These are phyloP conservation scores for Trametes coccinea DNA, from an alignment of 768 basidiomycete species.

Conservation along the genomic window DNA sequence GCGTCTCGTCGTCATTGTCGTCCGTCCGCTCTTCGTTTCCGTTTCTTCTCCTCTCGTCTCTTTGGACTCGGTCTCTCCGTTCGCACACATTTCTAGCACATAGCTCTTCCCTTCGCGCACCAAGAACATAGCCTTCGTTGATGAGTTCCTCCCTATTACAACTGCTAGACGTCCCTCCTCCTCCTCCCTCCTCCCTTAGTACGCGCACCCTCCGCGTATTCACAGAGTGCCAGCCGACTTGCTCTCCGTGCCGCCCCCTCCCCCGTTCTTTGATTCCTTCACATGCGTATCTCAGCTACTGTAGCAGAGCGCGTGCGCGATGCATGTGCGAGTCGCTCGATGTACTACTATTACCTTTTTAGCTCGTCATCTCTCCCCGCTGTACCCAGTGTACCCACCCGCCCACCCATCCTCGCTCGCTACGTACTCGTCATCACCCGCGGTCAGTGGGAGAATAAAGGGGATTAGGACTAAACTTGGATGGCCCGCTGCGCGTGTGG, in stretches of 20 bases:
- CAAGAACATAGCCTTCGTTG: neutral
- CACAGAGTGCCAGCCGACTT: too few species aligned
- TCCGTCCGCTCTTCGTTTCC: neutral
- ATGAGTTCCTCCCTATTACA: too few species aligned
- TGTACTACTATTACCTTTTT: slow-evolving; percentile 16
- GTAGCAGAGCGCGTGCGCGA: too few species aligned
- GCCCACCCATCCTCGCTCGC: slow-evolving; percentile 4
- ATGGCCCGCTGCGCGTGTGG: neutral
- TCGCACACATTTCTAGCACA: neutral
- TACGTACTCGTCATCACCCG: neutral
- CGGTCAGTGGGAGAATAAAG: slow-evolving; percentile 26
- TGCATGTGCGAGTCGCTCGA: slow-evolving; percentile 20
- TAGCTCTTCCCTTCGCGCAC: neutral
- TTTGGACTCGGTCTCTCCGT: slow-evolving; percentile 1
- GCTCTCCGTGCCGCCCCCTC: neutral
- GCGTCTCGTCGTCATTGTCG: neutral
- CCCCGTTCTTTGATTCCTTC: neutral
- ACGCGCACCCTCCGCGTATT: too few species aligned
- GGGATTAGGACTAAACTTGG: slow-evolving; percentile 16
- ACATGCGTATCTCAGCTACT: too few species aligned
- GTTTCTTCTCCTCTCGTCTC: slow-evolving; percentile 11
- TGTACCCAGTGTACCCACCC: neutral
- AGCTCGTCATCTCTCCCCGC: neutral
- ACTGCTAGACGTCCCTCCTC: slow-evolving; percentile 5
- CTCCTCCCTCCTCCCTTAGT: too few species aligned